phyloP scores from a whole-genome alignment of 495 filamentous ascomycete species.

The Sphaerosporella brunnea region DNA sequence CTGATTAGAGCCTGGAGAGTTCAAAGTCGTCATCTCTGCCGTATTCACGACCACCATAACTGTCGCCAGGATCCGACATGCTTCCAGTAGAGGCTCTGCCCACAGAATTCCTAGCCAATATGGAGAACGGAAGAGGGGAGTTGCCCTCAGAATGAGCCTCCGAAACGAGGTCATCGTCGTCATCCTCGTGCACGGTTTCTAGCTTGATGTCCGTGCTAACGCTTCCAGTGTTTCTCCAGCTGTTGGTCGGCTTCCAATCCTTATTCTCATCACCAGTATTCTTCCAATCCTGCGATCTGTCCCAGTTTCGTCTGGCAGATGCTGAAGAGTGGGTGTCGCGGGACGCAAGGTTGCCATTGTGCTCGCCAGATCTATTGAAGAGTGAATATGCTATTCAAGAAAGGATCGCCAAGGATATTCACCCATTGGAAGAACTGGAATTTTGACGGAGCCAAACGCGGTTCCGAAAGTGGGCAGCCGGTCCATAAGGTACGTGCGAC shows the following conservation, averaged over 20 bases:
- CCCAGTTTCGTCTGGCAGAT: slow-evolving; percentile 9
- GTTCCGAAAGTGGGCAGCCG: slow-evolving; percentile 8
- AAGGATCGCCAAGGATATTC: too few relatives aligned
- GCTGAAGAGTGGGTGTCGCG: slow-evolving; percentile 2
- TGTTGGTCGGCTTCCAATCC: background rate
- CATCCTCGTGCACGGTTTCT: slow-evolving; percentile 21
- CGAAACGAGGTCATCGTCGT: slow-evolving; percentile 14
- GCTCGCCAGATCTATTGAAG: slow-evolving; percentile 11
- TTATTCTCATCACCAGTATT: slow-evolving; percentile 1
- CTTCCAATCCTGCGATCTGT: slow-evolving; percentile 12
- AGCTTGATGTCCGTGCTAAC: slow-evolving; percentile 5
- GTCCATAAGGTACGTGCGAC: background rate
- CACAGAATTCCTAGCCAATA: background rate
- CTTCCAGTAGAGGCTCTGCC: slow-evolving; percentile 13
- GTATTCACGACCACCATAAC: slow-evolving; percentile 21
- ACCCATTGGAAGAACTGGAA: slow-evolving; percentile 13
- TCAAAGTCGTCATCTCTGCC: background rate
- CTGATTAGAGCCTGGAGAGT: too few relatives aligned
- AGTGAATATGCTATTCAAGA: too few relatives aligned
- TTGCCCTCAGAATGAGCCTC: slow-evolving; percentile 14
- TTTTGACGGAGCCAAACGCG: slow-evolving; percentile 20
- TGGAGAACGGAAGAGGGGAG: slow-evolving; percentile 12
- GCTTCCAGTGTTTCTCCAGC: background rate
- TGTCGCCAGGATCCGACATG: slow-evolving; percentile 24
- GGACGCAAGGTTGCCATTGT: slow-evolving; percentile 11